phyloP scores from a whole-genome alignment of 2,329 filamentous ascomycete genomes.

The Colletotrichum sp. region DNA sequence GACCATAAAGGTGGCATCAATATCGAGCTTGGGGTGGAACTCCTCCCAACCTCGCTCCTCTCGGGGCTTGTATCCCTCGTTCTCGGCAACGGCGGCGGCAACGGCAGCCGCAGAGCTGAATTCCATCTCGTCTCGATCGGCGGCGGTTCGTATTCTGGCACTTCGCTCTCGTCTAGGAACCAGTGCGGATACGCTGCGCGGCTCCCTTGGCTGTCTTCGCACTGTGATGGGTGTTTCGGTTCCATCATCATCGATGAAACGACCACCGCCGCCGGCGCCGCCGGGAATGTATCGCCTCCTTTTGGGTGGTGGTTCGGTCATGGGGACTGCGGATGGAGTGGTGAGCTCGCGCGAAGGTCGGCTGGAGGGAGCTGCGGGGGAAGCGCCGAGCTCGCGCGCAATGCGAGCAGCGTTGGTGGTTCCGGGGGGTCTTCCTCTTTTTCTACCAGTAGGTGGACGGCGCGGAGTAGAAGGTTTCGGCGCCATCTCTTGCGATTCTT shows the following conservation, averaged over 20 bases:
- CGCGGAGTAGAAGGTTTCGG: conserved; percentile 42
- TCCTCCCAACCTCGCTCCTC: conserved; percentile 98
- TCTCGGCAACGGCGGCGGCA: conserved; percentile 85
- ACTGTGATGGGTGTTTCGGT: conserved; percentile 53
- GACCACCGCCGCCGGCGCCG: conserved; percentile 82
- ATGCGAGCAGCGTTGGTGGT: conserved; percentile 46
- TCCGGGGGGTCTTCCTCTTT: conserved; percentile 51
- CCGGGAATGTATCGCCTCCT: conserved; percentile 83
- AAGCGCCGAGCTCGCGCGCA: conserved; percentile 38
- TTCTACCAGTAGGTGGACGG: conserved; percentile 46
- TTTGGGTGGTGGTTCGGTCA: conserved; percentile 68
- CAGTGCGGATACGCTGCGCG: conserved; percentile 42
- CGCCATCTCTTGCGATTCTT: conserved; percentile 29
- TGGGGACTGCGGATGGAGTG: not conserved
- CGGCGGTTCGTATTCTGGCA: conserved; percentile 60
- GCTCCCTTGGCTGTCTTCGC: conserved; percentile 37
- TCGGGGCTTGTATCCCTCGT: conserved; percentile 94
- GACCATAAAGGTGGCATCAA: conserved; percentile 79
- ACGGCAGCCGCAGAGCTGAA: conserved; percentile 90
- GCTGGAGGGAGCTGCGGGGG: conserved; percentile 33
- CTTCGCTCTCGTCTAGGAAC: conserved; percentile 62
- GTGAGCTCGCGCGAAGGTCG: conserved; percentile 35
- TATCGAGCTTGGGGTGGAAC: conserved; percentile 94
- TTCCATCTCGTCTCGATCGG: conserved; percentile 65
- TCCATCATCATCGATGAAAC: conserved; percentile 78